These are phyloP conservation scores for Blastobotrys petasosporus DNA, from an alignment of 1,139 yeast species.

Conservation along the genomic window DNA sequence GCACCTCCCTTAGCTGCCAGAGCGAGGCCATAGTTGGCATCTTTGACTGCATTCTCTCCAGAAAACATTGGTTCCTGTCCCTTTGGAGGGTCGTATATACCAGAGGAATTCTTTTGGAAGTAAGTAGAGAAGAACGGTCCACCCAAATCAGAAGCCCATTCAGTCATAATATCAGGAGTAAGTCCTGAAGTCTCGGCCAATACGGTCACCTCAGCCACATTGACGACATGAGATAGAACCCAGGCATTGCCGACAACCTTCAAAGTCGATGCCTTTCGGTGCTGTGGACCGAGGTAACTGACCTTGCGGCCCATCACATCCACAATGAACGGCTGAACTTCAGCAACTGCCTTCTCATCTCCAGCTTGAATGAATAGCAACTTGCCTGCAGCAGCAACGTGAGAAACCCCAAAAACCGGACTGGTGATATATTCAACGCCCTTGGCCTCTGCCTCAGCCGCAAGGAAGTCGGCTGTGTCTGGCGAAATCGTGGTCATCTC, in stretches of 20 bases:
- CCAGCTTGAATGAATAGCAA: conserved; percentile 29
- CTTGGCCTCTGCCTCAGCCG: conserved; percentile 14
- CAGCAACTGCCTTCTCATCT: conserved; percentile 19
- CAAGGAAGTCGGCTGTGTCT: conserved; percentile 22
- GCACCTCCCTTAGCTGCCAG: conserved; percentile 22
- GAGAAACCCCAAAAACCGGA: conserved; percentile 32
- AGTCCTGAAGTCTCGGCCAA: conserved; percentile 28
- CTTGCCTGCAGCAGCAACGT: conserved; percentile 26
- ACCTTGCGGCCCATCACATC: conserved; percentile 26
- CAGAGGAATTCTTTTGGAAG: conserved; percentile 20
- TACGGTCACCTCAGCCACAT: conserved; percentile 26
- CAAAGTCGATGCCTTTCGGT: conserved; percentile 23
- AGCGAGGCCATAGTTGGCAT: conserved; percentile 22
- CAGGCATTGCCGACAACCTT: conserved; percentile 30
- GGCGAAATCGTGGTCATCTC: conserved; percentile 31
- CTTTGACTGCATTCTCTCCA: conserved; percentile 27
- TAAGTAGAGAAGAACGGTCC: conserved; percentile 23
- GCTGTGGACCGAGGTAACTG: conserved; percentile 26
- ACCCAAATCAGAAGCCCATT: conserved; percentile 20
- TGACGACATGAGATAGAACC: conserved; percentile 28
- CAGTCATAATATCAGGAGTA: conserved; percentile 18
- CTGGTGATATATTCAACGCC: conserved; percentile 26
- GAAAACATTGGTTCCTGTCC: conserved; percentile 25
- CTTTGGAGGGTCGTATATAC: conserved; percentile 20
- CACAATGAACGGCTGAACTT: conserved; percentile 22